Evolutionary conservation across 768 basidiomycete genomes (phyloP).

Genomic region (Dacryopinax primogenitus): DNA sequence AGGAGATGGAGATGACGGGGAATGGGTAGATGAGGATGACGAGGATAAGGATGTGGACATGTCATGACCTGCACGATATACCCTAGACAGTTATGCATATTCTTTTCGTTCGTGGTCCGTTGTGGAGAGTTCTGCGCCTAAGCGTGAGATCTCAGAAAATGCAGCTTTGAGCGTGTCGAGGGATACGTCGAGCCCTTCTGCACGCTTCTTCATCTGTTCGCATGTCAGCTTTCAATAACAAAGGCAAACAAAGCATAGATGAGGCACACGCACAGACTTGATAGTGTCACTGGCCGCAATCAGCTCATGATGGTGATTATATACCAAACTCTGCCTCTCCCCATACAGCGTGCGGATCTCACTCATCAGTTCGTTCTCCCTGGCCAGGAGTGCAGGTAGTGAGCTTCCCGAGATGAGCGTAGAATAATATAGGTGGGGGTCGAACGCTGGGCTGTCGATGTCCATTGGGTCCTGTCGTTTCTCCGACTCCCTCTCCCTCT

Average conservation of each 20-base stretch:
- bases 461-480: slow-evolving; percentile 68
- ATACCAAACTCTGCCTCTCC: slow-evolving; percentile 81
- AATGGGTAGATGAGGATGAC: slow-evolving; percentile 53
- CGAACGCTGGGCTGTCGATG: slow-evolving; percentile 68
- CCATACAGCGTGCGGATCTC: slow-evolving; percentile 80
- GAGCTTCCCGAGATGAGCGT: slow-evolving; percentile 73
- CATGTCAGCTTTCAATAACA: neutral
- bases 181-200: slow-evolving; percentile 73
- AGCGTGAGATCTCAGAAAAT: slow-evolving; percentile 75
- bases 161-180: slow-evolving; percentile 67
- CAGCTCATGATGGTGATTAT: slow-evolving; percentile 90
- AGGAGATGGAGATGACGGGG: slow-evolving; percentile 35
- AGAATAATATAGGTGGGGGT: slow-evolving; percentile 73
- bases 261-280: slow-evolving; percentile 44
- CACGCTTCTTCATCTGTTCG: slow-evolving; percentile 69
- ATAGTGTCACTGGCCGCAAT: slow-evolving; percentile 91
- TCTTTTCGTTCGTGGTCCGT: neutral
- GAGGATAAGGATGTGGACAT: slow-evolving; percentile 35
- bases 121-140: slow-evolving; percentile 40
- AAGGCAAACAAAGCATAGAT: neutral
- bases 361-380: slow-evolving; percentile 66
- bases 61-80: slow-evolving; percentile 20
- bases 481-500: slow-evolving; percentile 29
- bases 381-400: slow-evolving; percentile 56
- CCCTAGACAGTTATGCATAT: slow-evolving; percentile 3